Conservation (phyloP, 2,329 filamentous ascomycete genomes). For the Paracorniculantispora psalliotae region DNA sequence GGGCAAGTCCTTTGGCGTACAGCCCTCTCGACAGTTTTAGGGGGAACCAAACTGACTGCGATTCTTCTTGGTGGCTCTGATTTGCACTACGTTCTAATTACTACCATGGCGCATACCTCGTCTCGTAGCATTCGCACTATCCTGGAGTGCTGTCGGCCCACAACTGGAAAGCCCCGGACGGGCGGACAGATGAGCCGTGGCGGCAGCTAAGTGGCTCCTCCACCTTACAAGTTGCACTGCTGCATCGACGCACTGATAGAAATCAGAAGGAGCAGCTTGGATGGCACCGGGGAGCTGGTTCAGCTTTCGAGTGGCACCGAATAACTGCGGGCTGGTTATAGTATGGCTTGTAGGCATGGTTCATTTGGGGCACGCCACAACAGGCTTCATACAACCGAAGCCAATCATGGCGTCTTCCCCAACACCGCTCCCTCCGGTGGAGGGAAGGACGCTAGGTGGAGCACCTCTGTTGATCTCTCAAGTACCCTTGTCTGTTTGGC, state of each 20-base stretch:
- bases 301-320: constrained; percentile 5
- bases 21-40: not conserved
- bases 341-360: constrained; percentile 8
- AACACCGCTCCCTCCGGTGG: constrained; percentile 6
- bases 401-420: not conserved
- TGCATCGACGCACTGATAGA: constrained; percentile 1
- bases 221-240: not conserved
- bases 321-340: constrained; percentile 1
- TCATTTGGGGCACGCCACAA: constrained; percentile 8
- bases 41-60: too few relatives aligned
- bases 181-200: constrained; percentile 15
- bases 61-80: too few relatives aligned
- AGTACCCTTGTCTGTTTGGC: not conserved
- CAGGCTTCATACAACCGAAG: not conserved
- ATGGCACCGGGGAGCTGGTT: constrained; percentile 12
- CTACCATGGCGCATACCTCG: not conserved
- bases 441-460: constrained; percentile 6
- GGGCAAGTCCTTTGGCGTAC: not conserved
- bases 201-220: constrained; percentile 8
- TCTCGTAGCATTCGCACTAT: not conserved
- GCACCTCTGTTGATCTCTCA: constrained; percentile 6
- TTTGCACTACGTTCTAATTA: too few relatives aligned
- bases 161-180: constrained; percentile 8
- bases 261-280: not conserved
- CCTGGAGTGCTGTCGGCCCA: constrained; percentile 1